A percentile compares a stretch with the other conserved stretches of the same genome.
These are phyloP conservation scores for Termitomyces sp. DNA, from an alignment of 768 basidiomycete genomes.

Conservation along the genomic window DNA sequence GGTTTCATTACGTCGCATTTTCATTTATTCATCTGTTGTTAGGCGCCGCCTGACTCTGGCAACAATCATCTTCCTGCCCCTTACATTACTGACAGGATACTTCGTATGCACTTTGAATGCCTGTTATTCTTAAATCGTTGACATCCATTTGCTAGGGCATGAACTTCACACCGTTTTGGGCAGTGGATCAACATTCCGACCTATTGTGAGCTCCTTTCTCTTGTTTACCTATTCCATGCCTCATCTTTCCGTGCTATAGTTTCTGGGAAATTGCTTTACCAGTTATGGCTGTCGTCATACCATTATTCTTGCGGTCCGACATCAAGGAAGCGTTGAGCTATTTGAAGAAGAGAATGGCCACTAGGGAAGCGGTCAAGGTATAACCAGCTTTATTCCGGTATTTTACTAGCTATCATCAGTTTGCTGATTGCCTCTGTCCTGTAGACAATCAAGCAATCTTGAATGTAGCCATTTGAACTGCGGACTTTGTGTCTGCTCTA, in stretches of 20 bases:
- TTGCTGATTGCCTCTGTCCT: not conserved
- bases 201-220: slow-evolving; percentile 33
- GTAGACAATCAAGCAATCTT: slow-evolving; percentile 12
- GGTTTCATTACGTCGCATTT: slow-evolving; percentile 11
- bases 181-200: slow-evolving; percentile 36
- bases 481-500: not conserved
- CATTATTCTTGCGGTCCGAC: slow-evolving; percentile 52
- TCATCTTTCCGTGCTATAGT: slow-evolving; percentile 23
- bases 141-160: slow-evolving; percentile 42
- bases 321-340: slow-evolving; percentile 41
- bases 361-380: slow-evolving; percentile 34
- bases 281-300: slow-evolving; percentile 50
- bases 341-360: slow-evolving; percentile 34
- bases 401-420: not conserved
- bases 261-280: slow-evolving; percentile 70
- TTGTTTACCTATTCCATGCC: not conserved
- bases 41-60: slow-evolving; percentile 63
- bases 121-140: not conserved
- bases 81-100: slow-evolving; percentile 69
- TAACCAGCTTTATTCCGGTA: not conserved
- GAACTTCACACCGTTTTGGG: slow-evolving; percentile 58
- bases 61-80: slow-evolving; percentile 65
- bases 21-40: not conserved
- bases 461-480: not conserved
- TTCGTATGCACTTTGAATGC: slow-evolving; percentile 40